Evolutionary conservation across 73 alveolate genomes (phyloP), one percentile per base, ranked within the genome.

Genomic region (Paramecium primaurelia): DNA sequence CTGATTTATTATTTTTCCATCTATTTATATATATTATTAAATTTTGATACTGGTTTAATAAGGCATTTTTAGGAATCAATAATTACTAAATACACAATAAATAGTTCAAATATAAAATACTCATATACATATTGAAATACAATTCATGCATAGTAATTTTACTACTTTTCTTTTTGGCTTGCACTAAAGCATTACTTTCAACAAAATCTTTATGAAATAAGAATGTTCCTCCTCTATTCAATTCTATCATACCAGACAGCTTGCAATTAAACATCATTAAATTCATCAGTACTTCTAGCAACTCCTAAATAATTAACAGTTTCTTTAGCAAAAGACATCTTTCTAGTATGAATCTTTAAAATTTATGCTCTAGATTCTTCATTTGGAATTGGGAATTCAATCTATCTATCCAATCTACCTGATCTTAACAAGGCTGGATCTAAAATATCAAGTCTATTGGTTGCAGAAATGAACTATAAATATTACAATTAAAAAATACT

Each of bases 341-440:
- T 98, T 80, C 99, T 96, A 14, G 99, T 96, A 96, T 99, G 99
- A 92, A 99, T 99, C 92, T 98, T 97, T 95, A 99, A 86, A 86
- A 99, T 98, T 86, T 99, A 97, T 12, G 99, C 99, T 59, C 99
- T 77, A 26, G 99, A 99, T 80, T 98, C 99, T 93, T 97, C 99
- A 94, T 98, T 99, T 37, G 99, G 99, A 92, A 97, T 99, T 86
- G 99, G 99, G 96, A 99, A 97, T 96, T 99, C 99, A 83, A 99
- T 99, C 96, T 99, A 98, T 83, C 99, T 96, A 93, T 99, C 99
- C 60, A 99, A 96, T 92, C 99, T 97, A 7, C 99, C 99, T 9
- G 99, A 95, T 86, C 99, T 97, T 88, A 99, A 95, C 59, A 99
- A 96, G 45, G 99, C 99, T 10, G 99, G 99, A 92, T 99, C 99